Base-by-base conservation (phyloP, 2,329 filamentous ascomycete species). In the Harringtonia lauricola region DNA sequence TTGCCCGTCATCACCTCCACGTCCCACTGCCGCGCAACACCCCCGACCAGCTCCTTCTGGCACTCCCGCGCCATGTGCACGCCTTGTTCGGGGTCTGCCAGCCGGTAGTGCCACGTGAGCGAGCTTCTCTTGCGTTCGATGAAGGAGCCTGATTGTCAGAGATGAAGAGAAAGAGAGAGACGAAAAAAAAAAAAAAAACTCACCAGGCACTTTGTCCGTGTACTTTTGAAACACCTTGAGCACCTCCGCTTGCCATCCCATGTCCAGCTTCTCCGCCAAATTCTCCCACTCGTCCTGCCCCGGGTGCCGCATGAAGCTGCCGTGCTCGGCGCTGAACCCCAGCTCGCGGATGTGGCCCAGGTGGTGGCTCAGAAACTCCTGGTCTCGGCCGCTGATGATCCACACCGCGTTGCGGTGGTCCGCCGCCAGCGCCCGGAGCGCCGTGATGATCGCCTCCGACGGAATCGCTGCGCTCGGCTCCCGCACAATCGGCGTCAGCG, bases 1-100 rank as follows among this genome's bases (percentile, higher is more conserved):
- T 96, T 98, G 54, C 92, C 92, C 0, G 81, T 77, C 88, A 96
- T 96, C 47, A 98, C 88, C 56, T 96, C 90, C 4, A 96, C 86
- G 39, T 95, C 88, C 76, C 83, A 95, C 50, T 79, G 79, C 57
- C 80, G 83, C 41, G 69, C 80, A 1, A 95, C 83, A 0, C 79
- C 86, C 5, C 72, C 68, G 59, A 94, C 83, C 15, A 98, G 75
- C 51, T 89, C 79, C 59, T 83, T 83, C 51, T 88, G 82, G 57
- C 87, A 94, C 59, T 89, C 82, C 21, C 73, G 75, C 6, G 89
- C 81, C 66, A 90, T 84, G 63, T 86, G 84, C 0, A 78, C 64
- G 17, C 87, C 90, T 50, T 85, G 85, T 53, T 94, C 86, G 1
- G 86, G 87, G 56, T 95, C 87, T 2, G 87, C 87, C 24, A 86